phyloP scores from a whole-genome alignment of 2,329 filamentous ascomycete genomes.

The Clonostachys byssicola region DNA sequence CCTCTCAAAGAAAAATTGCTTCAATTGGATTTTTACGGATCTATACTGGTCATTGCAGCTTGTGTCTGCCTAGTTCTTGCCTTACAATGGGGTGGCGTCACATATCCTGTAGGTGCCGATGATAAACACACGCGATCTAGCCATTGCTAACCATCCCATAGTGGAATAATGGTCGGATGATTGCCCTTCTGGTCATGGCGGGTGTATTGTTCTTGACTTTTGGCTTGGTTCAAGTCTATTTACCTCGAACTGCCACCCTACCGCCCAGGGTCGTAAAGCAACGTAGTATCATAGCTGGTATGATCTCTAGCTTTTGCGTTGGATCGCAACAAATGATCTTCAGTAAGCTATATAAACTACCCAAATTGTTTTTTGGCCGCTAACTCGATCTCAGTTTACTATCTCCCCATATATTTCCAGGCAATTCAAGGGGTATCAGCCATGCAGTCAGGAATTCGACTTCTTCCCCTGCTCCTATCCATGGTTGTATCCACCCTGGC shows the following conservation, averaged over 20 bases:
- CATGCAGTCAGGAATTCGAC: slow-evolving; percentile 25
- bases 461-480: slow-evolving; percentile 26
- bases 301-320: no score
- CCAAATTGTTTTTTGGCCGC: no score
- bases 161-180: slow-evolving; percentile 24
- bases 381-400: slow-evolving; percentile 13
- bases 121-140: no score
- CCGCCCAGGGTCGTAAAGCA: slow-evolving; percentile 29
- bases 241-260: slow-evolving; percentile 24
- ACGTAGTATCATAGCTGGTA: slow-evolving; percentile 23
- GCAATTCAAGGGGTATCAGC: slow-evolving; percentile 23
- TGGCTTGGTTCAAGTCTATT: slow-evolving; percentile 12
- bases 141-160: slow-evolving; percentile 15
- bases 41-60: slow-evolving; percentile 28
- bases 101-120: slow-evolving; percentile 1
- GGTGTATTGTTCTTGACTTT: slow-evolving; percentile 16
- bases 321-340: no score
- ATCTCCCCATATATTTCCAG: slow-evolving; percentile 33
- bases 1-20: slow-evolving; percentile 14
- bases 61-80: slow-evolving; percentile 30
- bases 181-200: slow-evolving; percentile 23
- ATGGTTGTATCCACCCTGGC: slow-evolving; percentile 32
- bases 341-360: no score
- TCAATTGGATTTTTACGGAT: slow-evolving; percentile 33
- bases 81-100: slow-evolving; percentile 32